Base-by-base conservation (phyloP, 2,329 filamentous ascomycete species). In the Pseudopithomyces chartarum region DNA sequence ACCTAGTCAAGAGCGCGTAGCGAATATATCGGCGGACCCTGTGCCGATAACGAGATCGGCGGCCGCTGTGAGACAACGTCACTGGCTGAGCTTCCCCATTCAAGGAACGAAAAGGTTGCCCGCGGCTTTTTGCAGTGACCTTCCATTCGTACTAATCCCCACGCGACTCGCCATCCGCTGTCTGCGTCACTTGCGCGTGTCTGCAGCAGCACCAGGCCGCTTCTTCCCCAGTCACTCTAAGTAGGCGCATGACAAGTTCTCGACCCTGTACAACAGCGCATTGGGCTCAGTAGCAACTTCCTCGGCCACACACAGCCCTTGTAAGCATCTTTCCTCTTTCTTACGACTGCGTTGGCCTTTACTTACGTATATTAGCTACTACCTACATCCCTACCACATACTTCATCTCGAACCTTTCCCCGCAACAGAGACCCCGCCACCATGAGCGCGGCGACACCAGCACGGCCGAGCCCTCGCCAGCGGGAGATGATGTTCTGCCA, bases 401-500 rank as follows among this genome's bases (percentile, higher is more conserved):
- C 45, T 49, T 43, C 52, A 33, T 33, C 40, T 39, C 44, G 22
- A 29, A 33, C 38, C n/a, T 53, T 52, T 39, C 33, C 26, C 42
- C 45, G 54, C 55, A 52, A 42, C 11, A 22, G 17, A 40, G 36
- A 38, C 50, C 36, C 55, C 56, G 45, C 61, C 43, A 58, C 50
- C 50, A 74, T 73, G 65, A 64, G 69, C 19, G 65, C 51, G 55
- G 55, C 69, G 32, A 58, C 54, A 17, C 23, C 36, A 52, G 20
- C 38, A 59, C 62, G 34, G 50, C 45, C 63, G 48, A 59, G 57
- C 49, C 56, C 70, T n/a, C 67, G 58, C 38, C 68, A 66, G 52
- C 71, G 73, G 60, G 90, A 96, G 71, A 85, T 94, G 62, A 88
- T 97, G 53, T 96, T 85, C 75, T 99, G 95, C 76, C 92, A 98